A percentile compares a stretch with the other conserved stretches of the same genome.
Evolutionary conservation across 164 flowering plant species (phyloP).

Genomic region (grape (Vitis vinifera)): DNA sequence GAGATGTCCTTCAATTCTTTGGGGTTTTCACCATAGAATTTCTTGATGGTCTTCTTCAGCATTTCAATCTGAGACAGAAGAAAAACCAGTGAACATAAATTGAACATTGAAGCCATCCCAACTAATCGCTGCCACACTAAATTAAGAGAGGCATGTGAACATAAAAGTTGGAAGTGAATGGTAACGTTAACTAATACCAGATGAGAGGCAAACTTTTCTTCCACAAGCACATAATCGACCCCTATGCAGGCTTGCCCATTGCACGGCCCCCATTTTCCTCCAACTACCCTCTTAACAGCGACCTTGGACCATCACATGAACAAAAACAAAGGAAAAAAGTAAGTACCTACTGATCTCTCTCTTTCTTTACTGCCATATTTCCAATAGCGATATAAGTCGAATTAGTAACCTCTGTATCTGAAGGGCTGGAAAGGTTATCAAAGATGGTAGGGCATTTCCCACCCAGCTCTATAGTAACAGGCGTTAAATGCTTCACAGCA

Average conservation of each 20-base stretch:
- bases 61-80: slow-evolving; percentile 49
- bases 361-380: background rate
- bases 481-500: slow-evolving; percentile 86
- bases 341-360: background rate
- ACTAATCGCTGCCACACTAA: background rate
- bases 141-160: background rate
- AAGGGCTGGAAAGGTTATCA: slow-evolving; percentile 41
- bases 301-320: slow-evolving; percentile 35
- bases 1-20: slow-evolving; percentile 39
- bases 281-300: slow-evolving; percentile 54
- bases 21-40: slow-evolving; percentile 55
- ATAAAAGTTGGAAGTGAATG: background rate
- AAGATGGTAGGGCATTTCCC: slow-evolving; percentile 85
- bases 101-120: background rate
- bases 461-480: slow-evolving; percentile 87
- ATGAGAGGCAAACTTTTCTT: slow-evolving; percentile 47
- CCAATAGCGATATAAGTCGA: background rate
- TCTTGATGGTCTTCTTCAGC: slow-evolving; percentile 41
- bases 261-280: slow-evolving; percentile 73
- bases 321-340: background rate
- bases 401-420: slow-evolving; percentile 46
- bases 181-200: slow-evolving; percentile 40
- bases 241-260: slow-evolving; percentile 81
- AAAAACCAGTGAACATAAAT: background rate
- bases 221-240: slow-evolving; percentile 71